These are phyloP conservation scores for Elaeis oleifera DNA, from an alignment of 202 grass and related monocot genomes.

Conservation along the genomic window DNA sequence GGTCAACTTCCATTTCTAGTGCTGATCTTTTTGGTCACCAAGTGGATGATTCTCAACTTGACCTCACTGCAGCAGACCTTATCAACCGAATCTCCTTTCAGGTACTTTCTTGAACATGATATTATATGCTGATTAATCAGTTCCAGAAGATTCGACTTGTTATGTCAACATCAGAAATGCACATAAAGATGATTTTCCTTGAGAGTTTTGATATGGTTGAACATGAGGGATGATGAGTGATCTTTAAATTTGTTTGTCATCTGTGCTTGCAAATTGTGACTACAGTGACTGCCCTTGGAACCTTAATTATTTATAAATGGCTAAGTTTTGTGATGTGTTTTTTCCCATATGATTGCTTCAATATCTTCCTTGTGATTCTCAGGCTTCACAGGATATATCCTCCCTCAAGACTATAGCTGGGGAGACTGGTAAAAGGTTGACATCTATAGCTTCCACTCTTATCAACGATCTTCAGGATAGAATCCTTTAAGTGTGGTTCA, in stretches of 20 bases:
- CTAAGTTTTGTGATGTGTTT: no score
- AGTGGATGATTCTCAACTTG: constrained; percentile 33
- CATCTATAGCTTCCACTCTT: constrained; percentile 57
- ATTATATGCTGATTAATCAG: background rate
- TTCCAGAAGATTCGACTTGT: background rate
- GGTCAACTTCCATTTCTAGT: constrained; percentile 72
- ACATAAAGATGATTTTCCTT: no score
- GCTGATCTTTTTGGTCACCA: constrained; percentile 61
- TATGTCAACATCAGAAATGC: no score
- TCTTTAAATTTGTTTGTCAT: no score
- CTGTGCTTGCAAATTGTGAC: no score
- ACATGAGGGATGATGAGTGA: no score
- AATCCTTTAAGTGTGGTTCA: constrained; percentile 35
- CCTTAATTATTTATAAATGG: no score
- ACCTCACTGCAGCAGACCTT: constrained; percentile 59
- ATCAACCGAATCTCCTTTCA: constrained; percentile 81
- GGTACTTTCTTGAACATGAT: constrained; percentile 22
- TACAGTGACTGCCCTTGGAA: no score
- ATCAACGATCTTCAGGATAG: constrained; percentile 59
- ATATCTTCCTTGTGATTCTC: constrained; percentile 6
- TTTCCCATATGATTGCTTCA: background rate
- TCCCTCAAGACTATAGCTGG: constrained; percentile 65
- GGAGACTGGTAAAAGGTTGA: constrained; percentile 66
- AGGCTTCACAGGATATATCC: constrained; percentile 69
- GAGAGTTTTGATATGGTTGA: no score